Conservation (phyloP, 2,329 filamentous ascomycete species). For the Colletotrichum liaoningense region DNA sequence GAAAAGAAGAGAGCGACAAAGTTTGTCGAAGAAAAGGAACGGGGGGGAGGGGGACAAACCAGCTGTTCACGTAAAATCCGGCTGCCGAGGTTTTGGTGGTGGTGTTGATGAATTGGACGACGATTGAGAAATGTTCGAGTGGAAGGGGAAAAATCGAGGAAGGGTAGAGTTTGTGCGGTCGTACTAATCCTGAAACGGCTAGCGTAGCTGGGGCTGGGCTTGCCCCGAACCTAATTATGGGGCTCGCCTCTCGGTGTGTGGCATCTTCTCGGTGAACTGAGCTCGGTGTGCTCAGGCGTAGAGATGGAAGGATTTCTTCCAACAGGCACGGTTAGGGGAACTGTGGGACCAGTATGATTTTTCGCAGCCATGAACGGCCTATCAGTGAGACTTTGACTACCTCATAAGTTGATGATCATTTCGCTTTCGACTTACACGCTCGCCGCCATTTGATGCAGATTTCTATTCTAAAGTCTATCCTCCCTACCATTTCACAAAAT, state of each 20-base stretch:
- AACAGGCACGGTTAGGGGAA: neutral
- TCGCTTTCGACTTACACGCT: neutral
- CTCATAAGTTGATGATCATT: neutral
- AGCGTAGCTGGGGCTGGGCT: slow-evolving; percentile 43
- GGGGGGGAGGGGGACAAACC: slow-evolving; percentile 42
- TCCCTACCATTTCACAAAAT: too few species aligned
- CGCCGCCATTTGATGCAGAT: neutral
- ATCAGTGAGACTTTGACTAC: neutral
- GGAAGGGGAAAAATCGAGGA: slow-evolving; percentile 43
- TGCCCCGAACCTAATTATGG: slow-evolving; percentile 40
- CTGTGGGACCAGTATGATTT: neutral
- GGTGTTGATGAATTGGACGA: slow-evolving; percentile 29
- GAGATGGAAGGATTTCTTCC: neutral
- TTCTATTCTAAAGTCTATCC: too few species aligned
- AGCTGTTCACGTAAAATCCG: slow-evolving; percentile 40
- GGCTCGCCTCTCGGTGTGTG: neutral
- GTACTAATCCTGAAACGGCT: slow-evolving; percentile 42
- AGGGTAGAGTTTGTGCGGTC: slow-evolving; percentile 46
- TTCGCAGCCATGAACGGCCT: neutral
- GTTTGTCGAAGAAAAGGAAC: slow-evolving; percentile 2
- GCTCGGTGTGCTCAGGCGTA: neutral
- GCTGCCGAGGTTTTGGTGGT: slow-evolving; percentile 36
- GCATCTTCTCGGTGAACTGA: neutral
- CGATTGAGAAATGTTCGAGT: neutral
- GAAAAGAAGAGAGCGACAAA: neutral